Evolutionary conservation across 2,329 filamentous ascomycete genomes (phyloP).

Genomic region (Pseudopyrenochaeta lycopersici): DNA sequence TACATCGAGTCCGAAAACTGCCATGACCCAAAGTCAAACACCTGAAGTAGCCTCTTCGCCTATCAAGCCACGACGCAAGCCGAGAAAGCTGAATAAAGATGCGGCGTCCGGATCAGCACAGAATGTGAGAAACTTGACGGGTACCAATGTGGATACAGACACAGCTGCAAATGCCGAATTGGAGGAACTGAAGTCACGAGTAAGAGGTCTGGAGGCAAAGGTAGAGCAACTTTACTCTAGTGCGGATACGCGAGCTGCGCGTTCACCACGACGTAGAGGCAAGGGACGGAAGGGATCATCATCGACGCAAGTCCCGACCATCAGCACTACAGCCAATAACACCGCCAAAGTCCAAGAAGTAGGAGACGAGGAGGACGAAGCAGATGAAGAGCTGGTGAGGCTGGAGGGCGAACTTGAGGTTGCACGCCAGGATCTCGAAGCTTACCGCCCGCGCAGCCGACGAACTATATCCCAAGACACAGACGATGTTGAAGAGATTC

Average conservation of each 20-base stretch:
- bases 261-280: conserved; percentile 43
- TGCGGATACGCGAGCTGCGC: conserved; percentile 19
- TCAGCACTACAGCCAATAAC: conserved; percentile 6
- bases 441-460: conserved; percentile 25
- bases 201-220: conserved; percentile 47
- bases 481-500: conserved; percentile 43
- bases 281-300: conserved; percentile 42
- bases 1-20: conserved; percentile 15
- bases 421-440: conserved; percentile 40
- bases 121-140: conserved; percentile 3
- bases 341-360: conserved; percentile 26
- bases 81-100: conserved; percentile 47
- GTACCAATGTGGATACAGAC: conserved; percentile 1
- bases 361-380: conserved; percentile 31
- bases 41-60: conserved; percentile 9
- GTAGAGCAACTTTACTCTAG: conserved; percentile 46
- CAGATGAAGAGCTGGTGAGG: conserved; percentile 42
- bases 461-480: conserved; percentile 14
- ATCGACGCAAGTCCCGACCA: conserved; percentile 28
- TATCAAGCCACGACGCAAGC: conserved; percentile 34
- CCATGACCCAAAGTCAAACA: conserved; percentile 4
- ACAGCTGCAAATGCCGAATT: conserved; percentile 30
- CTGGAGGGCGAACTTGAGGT: conserved; percentile 45
- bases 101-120: conserved; percentile 16
- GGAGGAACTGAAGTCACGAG: conserved; percentile 46